These are phyloP conservation scores for Leptosphaerulina australis DNA, from an alignment of 2,329 filamentous ascomycete genomes.

Conservation along the genomic window DNA sequence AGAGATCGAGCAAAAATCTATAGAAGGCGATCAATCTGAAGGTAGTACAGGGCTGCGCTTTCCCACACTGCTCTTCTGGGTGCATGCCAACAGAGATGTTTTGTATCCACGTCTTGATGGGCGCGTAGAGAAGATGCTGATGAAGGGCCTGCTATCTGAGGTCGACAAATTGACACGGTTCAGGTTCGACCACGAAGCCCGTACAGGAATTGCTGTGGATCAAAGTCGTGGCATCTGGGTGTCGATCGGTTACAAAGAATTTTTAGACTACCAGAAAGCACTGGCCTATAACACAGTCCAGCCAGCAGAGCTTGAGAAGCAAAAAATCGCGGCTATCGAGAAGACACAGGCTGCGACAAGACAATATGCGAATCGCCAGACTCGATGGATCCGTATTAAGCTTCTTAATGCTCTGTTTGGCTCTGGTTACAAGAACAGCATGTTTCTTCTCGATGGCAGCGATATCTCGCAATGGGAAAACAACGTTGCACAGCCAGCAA, in stretches of 20 bases:
- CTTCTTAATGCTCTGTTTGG: constrained; percentile 71
- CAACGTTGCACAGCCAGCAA: constrained; percentile 70
- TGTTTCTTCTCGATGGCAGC: constrained; percentile 84
- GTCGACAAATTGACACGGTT: constrained; percentile 61
- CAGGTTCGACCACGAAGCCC: constrained; percentile 51
- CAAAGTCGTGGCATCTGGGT: constrained; percentile 89
- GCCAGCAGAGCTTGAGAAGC: constrained; percentile 55
- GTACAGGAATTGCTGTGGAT: constrained; percentile 65
- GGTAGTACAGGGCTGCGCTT: constrained; percentile 52
- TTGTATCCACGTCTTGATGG: constrained; percentile 73
- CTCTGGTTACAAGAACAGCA: constrained; percentile 58
- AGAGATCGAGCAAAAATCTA: constrained; percentile 37
- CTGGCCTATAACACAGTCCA: constrained; percentile 34
- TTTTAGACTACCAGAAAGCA: constrained; percentile 69
- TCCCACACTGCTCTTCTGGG: constrained; percentile 79
- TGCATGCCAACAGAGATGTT: constrained; percentile 72
- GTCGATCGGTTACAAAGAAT: constrained; percentile 94
- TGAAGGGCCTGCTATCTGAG: constrained; percentile 67
- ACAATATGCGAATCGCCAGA: constrained; percentile 84
- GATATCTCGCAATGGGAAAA: constrained; percentile 66
- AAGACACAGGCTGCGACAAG: constrained; percentile 81
- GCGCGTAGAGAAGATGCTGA: constrained; percentile 85
- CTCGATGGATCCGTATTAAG: constrained; percentile 86
- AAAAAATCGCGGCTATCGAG: constrained; percentile 69
- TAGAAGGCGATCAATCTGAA: not conserved